Percentiles rank a stretch among this genome's conserved stretches.
These are phyloP conservation scores for Ascochyta koolunga DNA, from an alignment of 2,329 filamentous ascomycete genomes.

Conservation along the genomic window DNA sequence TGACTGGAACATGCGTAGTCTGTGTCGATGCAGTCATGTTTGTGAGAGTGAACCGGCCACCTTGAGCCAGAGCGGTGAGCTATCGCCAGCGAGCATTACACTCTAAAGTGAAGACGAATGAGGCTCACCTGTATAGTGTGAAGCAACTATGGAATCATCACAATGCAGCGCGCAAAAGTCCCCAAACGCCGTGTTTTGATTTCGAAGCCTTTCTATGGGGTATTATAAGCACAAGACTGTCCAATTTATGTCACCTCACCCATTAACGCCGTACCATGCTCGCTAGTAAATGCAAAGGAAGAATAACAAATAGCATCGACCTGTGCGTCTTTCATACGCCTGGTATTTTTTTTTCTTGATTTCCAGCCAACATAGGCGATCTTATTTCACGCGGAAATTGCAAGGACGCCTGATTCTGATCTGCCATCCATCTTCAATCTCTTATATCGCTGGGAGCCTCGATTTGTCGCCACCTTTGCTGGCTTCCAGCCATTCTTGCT, in stretches of 20 bases:
- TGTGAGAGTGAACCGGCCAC: neutral
- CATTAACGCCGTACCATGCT: constrained; percentile 12
- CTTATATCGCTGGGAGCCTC: constrained; percentile 37
- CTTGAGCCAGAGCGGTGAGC: neutral
- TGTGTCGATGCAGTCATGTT: neutral
- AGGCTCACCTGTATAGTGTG: neutral
- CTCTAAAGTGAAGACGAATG: neutral
- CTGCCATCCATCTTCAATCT: no score
- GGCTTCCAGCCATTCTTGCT: constrained; percentile 71
- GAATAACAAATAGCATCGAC: neutral
- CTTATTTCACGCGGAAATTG: neutral
- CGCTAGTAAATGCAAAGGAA: constrained; percentile 9
- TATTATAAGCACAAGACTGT: constrained; percentile 14
- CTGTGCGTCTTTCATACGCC: neutral
- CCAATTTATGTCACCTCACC: constrained; percentile 1
- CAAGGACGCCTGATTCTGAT: neutral
- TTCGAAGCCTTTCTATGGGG: constrained; percentile 16
- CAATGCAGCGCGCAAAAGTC: neutral
- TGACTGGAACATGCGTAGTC: neutral
- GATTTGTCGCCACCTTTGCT: constrained; percentile 71
- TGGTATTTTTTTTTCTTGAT: neutral
- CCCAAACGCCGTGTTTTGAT: constrained; percentile 13
- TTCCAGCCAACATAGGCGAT: neutral
- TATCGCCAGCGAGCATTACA: neutral
- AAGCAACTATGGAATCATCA: neutral